Percentiles rank a stretch among this genome's conserved stretches.
Evolutionary conservation across 805 yeast species (phyloP).

Genomic region (Myxozyma geophila): DNA sequence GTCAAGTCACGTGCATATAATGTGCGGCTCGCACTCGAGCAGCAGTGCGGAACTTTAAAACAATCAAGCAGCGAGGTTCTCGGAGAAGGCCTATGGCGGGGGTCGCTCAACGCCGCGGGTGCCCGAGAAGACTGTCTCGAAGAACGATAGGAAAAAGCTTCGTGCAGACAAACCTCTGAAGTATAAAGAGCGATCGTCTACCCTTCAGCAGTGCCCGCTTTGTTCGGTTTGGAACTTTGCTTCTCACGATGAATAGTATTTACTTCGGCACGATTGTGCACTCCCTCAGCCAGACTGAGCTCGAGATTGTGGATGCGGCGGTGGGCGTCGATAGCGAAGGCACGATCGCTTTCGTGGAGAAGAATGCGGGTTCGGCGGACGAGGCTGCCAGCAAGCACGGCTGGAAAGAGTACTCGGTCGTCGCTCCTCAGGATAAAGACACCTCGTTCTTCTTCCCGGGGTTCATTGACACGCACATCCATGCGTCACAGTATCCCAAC

Average conservation of each 20-base stretch:
- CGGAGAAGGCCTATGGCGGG: constrained; percentile 13
- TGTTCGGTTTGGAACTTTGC: not conserved
- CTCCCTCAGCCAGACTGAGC: constrained; percentile 61
- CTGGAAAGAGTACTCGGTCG: constrained; percentile 28
- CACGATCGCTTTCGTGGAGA: constrained; percentile 51
- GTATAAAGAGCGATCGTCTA: not conserved
- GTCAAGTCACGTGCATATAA: not conserved
- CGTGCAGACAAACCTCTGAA: not conserved
- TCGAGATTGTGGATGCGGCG: constrained; percentile 63
- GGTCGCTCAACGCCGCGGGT: not conserved
- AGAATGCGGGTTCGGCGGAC: constrained; percentile 37
- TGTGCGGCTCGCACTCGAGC: no score
- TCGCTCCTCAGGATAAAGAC: constrained; percentile 10
- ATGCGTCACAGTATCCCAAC: constrained; percentile 84
- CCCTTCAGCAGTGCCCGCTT: not conserved
- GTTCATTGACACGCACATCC: constrained; percentile 80
- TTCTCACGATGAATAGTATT: constrained; percentile 11
- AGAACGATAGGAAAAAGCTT: not conserved
- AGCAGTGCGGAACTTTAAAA: no score
- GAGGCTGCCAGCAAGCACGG: constrained; percentile 41
- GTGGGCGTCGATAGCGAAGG: constrained; percentile 69
- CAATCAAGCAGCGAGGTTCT: not conserved
- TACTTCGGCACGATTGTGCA: constrained; percentile 69
- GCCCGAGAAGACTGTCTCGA: not conserved
- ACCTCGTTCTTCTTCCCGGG: constrained; percentile 74